A percentile compares a stretch with the other conserved stretches of the same genome.
Conservation (phyloP, 306 rosid species). For the Cucumis sativus region DNA sequence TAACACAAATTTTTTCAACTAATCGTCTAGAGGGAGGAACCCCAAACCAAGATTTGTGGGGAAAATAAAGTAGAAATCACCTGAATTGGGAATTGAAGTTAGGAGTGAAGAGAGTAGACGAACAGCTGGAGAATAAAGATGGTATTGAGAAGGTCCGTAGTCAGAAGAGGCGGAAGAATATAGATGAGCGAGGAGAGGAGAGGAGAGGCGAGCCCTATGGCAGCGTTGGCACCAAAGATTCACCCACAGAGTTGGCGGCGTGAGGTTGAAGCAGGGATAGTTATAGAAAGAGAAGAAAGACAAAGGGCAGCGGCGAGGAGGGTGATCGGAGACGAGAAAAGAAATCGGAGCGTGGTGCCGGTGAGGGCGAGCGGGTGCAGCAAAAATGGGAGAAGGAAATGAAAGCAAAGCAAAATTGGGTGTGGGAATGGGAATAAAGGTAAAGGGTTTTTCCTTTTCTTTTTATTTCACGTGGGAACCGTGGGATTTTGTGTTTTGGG, state of each 20-base stretch:
- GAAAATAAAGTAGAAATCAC: background rate
- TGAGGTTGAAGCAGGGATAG: background rate
- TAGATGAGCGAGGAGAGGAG: background rate
- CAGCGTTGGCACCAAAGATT: background rate
- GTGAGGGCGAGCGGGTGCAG: background rate
- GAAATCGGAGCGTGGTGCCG: background rate
- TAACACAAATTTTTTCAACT: background rate
- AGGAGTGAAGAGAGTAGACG: background rate
- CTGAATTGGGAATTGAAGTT: background rate
- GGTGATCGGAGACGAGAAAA: background rate
- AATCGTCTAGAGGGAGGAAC: background rate
- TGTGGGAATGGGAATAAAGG: too few species aligned
- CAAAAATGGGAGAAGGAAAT: background rate
- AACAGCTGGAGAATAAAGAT: background rate
- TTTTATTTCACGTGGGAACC: too few species aligned
- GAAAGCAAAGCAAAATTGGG: too few species aligned
- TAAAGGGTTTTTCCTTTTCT: too few species aligned
- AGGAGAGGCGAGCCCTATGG: background rate
- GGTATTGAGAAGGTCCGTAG: background rate
- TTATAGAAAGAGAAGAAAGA: background rate
- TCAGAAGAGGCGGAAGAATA: background rate
- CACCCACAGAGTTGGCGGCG: background rate
- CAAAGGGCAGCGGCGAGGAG: background rate
- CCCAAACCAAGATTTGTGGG: background rate
- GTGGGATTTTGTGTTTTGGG: too few species aligned